Conservation (phyloP, 139 green algal species). For the Deuterostichococcus epilithicus region DNA sequence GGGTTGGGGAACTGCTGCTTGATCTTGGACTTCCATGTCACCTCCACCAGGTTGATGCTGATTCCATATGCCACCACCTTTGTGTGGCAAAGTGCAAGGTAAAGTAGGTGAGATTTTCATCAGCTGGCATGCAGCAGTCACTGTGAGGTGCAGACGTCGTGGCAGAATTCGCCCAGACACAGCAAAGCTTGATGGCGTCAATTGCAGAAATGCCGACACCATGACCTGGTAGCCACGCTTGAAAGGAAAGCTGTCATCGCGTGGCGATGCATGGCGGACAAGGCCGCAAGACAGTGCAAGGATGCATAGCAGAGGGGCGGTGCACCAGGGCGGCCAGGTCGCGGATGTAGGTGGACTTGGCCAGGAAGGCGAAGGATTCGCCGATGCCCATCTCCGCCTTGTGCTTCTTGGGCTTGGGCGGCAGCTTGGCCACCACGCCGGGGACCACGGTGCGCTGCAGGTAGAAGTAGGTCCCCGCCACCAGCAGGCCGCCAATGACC, state of each 20-base stretch:
- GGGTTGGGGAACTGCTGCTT: constrained; percentile 99
- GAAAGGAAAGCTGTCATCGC: no score
- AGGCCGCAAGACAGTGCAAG: background rate
- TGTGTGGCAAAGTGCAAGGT: no score
- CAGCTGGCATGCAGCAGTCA: no score
- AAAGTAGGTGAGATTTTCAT: no score
- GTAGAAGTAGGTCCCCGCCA: constrained; percentile 79
- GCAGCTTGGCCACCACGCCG: constrained; percentile 39
- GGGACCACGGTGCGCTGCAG: constrained; percentile 85
- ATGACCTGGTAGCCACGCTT: no score
- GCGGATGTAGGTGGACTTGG: constrained; percentile 91
- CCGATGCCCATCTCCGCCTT: constrained; percentile 90
- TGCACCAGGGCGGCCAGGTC: constrained; percentile 87
- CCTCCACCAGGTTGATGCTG: constrained; percentile 99
- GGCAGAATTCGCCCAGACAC: no score
- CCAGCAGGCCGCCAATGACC: constrained; percentile 74
- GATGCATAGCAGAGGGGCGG: background rate
- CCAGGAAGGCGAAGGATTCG: constrained; percentile 93
- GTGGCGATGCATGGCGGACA: no score
- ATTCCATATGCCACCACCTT: constrained; percentile 95
- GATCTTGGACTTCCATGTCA: constrained; percentile 99
- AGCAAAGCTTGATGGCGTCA: no score
- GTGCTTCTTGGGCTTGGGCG: constrained; percentile 82
- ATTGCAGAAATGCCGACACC: no score
- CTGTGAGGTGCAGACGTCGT: no score